These are phyloP conservation scores for Tricholoma sp. DNA, from an alignment of 768 basidiomycete species.

Conservation along the genomic window DNA sequence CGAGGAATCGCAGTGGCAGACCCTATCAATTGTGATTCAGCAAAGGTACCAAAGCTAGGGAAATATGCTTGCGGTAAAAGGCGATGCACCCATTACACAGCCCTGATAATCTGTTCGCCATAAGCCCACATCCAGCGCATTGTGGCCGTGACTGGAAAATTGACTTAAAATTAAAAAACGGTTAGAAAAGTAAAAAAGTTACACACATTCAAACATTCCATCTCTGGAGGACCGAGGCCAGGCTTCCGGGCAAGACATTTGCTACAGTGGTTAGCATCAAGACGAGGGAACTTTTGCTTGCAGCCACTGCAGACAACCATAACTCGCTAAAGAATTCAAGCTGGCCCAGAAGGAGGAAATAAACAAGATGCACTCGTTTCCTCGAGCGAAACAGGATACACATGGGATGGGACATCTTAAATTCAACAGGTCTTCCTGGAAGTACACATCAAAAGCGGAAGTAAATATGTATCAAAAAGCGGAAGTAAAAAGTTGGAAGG, in stretches of 20 bases:
- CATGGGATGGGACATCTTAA: too few relatives aligned
- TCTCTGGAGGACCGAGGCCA: neutral
- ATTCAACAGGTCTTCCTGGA: too few relatives aligned
- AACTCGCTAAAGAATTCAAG: too few relatives aligned
- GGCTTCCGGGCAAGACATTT: neutral
- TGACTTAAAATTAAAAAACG: neutral
- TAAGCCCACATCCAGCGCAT: neutral
- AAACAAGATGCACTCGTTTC: too few relatives aligned
- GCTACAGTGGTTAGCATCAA: neutral
- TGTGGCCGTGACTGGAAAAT: neutral
- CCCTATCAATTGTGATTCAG: neutral
- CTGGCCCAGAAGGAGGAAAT: too few relatives aligned
- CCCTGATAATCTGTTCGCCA: neutral
- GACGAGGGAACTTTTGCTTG: neutral
- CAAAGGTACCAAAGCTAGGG: neutral
- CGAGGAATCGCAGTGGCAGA: neutral
- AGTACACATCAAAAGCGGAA: too few relatives aligned
- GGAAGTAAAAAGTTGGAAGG: too few relatives aligned
- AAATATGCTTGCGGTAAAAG: neutral
- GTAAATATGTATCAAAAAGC: too few relatives aligned
- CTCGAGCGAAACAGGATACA: too few relatives aligned
- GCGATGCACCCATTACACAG: neutral
- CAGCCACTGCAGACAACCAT: neutral
- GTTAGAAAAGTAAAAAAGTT: neutral
- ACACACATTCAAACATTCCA: neutral